These are phyloP conservation scores for Metschnikowia dekortorum DNA, from an alignment of 805 yeast species.

Conservation along the genomic window DNA sequence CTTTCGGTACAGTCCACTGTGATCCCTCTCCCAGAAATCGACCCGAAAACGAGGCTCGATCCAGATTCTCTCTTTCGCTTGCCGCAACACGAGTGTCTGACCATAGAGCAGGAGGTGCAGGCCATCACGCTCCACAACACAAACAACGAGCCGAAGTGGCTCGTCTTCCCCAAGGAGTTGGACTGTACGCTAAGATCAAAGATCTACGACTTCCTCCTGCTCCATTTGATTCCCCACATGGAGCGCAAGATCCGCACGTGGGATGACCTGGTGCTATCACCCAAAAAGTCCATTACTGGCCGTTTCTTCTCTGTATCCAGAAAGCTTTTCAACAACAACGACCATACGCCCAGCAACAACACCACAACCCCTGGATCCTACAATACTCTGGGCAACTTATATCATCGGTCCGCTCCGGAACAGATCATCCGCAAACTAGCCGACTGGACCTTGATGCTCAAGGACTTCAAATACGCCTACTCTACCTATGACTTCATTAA, in stretches of 20 bases:
- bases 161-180: conserved; percentile 32
- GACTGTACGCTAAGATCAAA: conserved; percentile 36
- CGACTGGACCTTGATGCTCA: conserved; percentile 88
- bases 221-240: conserved; percentile 74
- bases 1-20: conserved; percentile 27
- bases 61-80: not conserved
- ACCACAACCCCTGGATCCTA: conserved; percentile 33
- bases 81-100: conserved; percentile 30
- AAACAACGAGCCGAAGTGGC: conserved; percentile 9
- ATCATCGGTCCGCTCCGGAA: conserved; percentile 61
- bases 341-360: conserved; percentile 26
- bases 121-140: conserved; percentile 26
- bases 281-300: conserved; percentile 72
- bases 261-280: conserved; percentile 78
- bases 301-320: conserved; percentile 65
- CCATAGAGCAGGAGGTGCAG: conserved; percentile 49
- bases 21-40: conserved; percentile 33
- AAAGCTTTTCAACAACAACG: conserved; percentile 47
- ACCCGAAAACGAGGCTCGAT: conserved; percentile 39
- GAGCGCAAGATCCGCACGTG: conserved; percentile 72
- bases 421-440: conserved; percentile 77
- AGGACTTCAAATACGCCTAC: conserved; percentile 82
- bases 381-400: conserved; percentile 51
- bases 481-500: conserved; percentile 77
- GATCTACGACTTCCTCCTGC: conserved; percentile 45